Percentiles rank a stretch among this genome's conserved stretches.
phyloP scores from a whole-genome alignment of 345 rosid species.

The Jatropha curcas region DNA sequence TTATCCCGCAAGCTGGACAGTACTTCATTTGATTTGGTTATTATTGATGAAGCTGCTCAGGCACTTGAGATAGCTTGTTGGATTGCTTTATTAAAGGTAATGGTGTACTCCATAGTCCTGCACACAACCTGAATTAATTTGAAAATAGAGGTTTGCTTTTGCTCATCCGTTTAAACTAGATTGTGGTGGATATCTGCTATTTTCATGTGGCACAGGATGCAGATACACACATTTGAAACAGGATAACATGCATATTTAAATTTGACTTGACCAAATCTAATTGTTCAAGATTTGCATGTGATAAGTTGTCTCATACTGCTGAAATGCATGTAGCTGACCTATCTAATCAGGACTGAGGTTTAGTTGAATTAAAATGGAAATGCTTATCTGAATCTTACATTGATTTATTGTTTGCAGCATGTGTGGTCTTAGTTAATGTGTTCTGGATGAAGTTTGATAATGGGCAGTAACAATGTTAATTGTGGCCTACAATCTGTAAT shows the following conservation, averaged over 20 bases:
- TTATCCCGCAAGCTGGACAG: conserved; percentile 65
- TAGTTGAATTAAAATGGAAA: not conserved
- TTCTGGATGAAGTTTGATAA: not conserved
- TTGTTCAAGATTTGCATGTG: not conserved
- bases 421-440: not conserved
- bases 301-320: not conserved
- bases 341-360: not conserved
- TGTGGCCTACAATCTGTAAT: not conserved
- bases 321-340: not conserved
- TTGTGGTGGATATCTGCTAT: not conserved
- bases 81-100: conserved; percentile 86
- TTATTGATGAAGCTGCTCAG: conserved; percentile 98
- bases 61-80: conserved; percentile 98
- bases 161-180: not conserved
- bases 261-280: not conserved
- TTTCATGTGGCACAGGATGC: not conserved
- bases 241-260: not conserved
- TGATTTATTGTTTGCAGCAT: too few relatives aligned
- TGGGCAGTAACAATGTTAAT: not conserved
- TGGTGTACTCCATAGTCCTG: not conserved
- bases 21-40: conserved; percentile 80
- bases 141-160: not conserved
- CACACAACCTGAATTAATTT: not conserved
- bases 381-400: not conserved
- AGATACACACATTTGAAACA: not conserved